Evolutionary conservation across 345 rosid genomes (phyloP).

Genomic region (Pugionium dolabratum): DNA sequence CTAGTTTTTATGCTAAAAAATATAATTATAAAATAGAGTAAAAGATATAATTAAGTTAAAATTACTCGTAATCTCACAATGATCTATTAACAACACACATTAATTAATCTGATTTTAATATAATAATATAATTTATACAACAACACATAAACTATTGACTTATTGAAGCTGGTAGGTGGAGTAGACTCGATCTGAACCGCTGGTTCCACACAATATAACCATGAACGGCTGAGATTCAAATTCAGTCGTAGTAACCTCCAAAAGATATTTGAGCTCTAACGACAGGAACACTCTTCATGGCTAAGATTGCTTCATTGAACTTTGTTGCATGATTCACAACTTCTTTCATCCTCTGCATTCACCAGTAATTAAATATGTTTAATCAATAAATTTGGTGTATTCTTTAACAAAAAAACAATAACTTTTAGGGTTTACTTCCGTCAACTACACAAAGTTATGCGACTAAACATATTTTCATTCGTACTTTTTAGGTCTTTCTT

Average conservation of each 20-base stretch:
- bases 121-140: slow-evolving; percentile 5
- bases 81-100: background rate
- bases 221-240: slow-evolving; percentile 38
- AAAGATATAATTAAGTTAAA: too few relatives aligned
- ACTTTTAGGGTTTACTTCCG: too few relatives aligned
- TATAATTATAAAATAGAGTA: too few relatives aligned
- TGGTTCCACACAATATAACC: background rate
- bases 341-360: slow-evolving; percentile 67
- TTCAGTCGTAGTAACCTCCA: slow-evolving; percentile 72
- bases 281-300: slow-evolving; percentile 66
- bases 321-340: slow-evolving; percentile 64
- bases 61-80: slow-evolving; percentile 16
- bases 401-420: too few relatives aligned
- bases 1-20: too few relatives aligned
- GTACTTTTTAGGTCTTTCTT: too few relatives aligned
- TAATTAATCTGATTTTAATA: background rate
- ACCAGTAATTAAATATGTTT: background rate
- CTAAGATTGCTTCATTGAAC: slow-evolving; percentile 68
- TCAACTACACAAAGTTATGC: too few relatives aligned
- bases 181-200: slow-evolving; percentile 14
- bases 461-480: too few relatives aligned
- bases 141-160: background rate
- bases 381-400: too few relatives aligned
- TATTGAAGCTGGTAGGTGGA: slow-evolving; percentile 7
- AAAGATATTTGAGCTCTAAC: slow-evolving; percentile 69